A percentile compares a stretch with the other conserved stretches of the same genome.
Conservation (phyloP, 768 basidiomycete genomes). For the Rhizopogon roseolus region DNA sequence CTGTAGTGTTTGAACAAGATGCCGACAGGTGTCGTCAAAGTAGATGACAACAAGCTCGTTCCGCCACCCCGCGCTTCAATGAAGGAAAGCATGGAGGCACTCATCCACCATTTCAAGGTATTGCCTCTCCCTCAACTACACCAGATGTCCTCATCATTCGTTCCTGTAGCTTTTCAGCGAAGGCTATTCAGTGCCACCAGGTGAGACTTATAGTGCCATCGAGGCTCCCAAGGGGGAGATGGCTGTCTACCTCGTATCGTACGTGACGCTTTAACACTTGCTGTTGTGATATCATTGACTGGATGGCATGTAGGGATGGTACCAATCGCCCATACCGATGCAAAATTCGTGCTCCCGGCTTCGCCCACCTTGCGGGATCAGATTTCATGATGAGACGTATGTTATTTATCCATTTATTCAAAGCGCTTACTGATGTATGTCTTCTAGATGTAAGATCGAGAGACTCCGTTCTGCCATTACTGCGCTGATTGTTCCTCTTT, state of each 20-base stretch:
- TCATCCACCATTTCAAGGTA: slow-evolving; percentile 98
- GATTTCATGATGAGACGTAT: slow-evolving; percentile 98
- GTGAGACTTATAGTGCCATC: slow-evolving; percentile 95
- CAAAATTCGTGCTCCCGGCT: slow-evolving; percentile 95
- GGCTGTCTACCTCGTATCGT: slow-evolving; percentile 97
- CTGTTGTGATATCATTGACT: neutral
- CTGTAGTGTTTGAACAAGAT: slow-evolving; percentile 95
- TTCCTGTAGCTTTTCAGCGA: slow-evolving; percentile 79
- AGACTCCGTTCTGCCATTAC: neutral
- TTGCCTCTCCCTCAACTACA: no score
- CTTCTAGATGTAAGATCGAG: slow-evolving; percentile 32
- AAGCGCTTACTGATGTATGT: slow-evolving; percentile 2
- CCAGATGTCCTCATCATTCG: neutral
- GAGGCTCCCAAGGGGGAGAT: slow-evolving; percentile 99
- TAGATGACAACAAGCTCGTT: slow-evolving; percentile 96
- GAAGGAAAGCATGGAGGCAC: slow-evolving; percentile 98
- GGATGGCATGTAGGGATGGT: slow-evolving; percentile 59
- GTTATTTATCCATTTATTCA: slow-evolving; percentile 24
- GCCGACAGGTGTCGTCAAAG: slow-evolving; percentile 84
- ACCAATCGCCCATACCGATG: slow-evolving; percentile 95
- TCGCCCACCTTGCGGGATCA: slow-evolving; percentile 90
- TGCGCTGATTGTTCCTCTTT: slow-evolving; percentile 11
- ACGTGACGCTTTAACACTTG: slow-evolving; percentile 23
- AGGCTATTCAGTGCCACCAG: slow-evolving; percentile 93
- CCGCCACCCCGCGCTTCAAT: slow-evolving; percentile 95